Evolutionary conservation across 495 filamentous ascomycete species (phyloP).

Genomic region (Penicillium waksmanii): DNA sequence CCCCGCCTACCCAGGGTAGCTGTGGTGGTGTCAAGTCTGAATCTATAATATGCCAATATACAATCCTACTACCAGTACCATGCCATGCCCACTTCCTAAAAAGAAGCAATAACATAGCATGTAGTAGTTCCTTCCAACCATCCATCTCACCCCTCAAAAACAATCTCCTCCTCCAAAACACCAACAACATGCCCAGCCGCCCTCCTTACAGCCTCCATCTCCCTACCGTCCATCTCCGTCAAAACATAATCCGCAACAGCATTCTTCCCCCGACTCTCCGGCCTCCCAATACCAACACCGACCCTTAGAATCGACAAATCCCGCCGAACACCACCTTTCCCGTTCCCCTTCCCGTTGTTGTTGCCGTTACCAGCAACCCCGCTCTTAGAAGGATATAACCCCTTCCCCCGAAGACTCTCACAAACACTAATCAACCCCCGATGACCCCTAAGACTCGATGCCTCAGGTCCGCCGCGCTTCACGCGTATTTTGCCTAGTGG

Average conservation of each 20-base stretch:
- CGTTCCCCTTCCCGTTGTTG: neutral
- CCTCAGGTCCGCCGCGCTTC: slow-evolving; percentile 52
- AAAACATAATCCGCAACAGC: slow-evolving; percentile 72
- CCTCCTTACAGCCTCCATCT: slow-evolving; percentile 51
- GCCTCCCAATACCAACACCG: slow-evolving; percentile 75
- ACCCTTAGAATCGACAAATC: slow-evolving; percentile 55
- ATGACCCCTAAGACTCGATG: slow-evolving; percentile 67
- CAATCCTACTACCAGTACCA: no score
- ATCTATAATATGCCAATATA: no score
- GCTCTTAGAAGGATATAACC: slow-evolving; percentile 27
- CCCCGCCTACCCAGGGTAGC: slow-evolving; percentile 7
- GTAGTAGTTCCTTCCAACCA: no score
- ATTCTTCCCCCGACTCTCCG: slow-evolving; percentile 55
- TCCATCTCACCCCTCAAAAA: slow-evolving; percentile 2
- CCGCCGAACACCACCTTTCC: neutral
- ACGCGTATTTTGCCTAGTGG: slow-evolving; percentile 66
- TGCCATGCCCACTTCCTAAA: no score
- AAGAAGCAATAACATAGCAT: no score
- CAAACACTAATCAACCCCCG: slow-evolving; percentile 76
- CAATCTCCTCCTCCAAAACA: slow-evolving; percentile 51
- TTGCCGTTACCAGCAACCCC: neutral
- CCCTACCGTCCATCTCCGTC: slow-evolving; percentile 57
- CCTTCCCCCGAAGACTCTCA: slow-evolving; percentile 45
- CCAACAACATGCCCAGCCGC: slow-evolving; percentile 55
- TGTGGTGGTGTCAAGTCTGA: no score